Evolutionary conservation across 345 rosid genomes (phyloP), one percentile per base, ranked within the genome.

Genomic region (Camelina neglecta): DNA sequence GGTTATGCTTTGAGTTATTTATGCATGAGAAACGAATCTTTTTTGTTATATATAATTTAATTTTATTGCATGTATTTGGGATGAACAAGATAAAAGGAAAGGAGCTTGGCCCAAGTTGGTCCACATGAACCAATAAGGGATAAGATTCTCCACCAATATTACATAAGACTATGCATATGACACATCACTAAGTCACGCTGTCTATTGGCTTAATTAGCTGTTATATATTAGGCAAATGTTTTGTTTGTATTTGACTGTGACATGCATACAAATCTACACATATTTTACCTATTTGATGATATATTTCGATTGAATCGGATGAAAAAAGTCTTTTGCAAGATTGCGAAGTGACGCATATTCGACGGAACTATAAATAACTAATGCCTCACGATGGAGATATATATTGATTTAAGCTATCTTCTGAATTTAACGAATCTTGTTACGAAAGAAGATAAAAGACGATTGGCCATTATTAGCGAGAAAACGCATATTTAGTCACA

Each of bases 71-170:
- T 75, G 51, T 23, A 69, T 33, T 47, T 77, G 39, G 63, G 57
- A 66, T 23, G 50, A 78, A 72, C 44, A 78, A 72, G 59, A 66
- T 50, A 60, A 59, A 72, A 65, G 26, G 53, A 66, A 72, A 18
- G 59, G 44, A 59, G 73, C 48, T 55, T 67, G 71, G 65, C 21
- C 71, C 71, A 33, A 60, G 75, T 64, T 63, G 73, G 77, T 78
- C 77, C 77, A 78, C 81, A 72, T 72, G 68, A 51, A 49, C 81
- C 35, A 72, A 72, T 78, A 35, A 60, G 54, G 77, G 81, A 78
- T 78, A 78, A 72, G 77, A 72, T 72, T 72, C 77, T 60, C 70
- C 44, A 67, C 73, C 69, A 31, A 10, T 49, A 50, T 59, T 24
- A 77, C 60, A 18, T 38, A 64, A 47, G 71, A 77, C 65, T 70